Conservation (phyloP, 1,284 basidiomycete species). For the Leccinum laetum region DNA sequence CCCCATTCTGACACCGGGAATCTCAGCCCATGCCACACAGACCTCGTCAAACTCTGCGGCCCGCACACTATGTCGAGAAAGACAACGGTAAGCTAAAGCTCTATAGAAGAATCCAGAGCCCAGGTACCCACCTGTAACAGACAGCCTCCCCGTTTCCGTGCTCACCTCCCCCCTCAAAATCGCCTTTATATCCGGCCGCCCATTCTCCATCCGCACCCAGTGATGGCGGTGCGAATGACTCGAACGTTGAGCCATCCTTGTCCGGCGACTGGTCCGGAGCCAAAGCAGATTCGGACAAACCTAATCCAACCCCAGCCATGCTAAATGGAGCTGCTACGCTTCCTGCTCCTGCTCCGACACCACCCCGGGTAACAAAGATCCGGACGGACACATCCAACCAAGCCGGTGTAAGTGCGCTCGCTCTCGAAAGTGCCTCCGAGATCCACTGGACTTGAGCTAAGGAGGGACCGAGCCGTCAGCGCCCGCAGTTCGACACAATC, state of each 20-base stretch:
- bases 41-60: constrained; percentile 39
- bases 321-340: not conserved
- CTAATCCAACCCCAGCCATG: not conserved
- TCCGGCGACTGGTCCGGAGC: constrained; percentile 13
- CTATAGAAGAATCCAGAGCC: not conserved
- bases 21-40: constrained; percentile 40
- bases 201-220: constrained; percentile 16
- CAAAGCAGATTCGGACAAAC: not conserved
- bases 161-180: constrained; percentile 25
- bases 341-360: not conserved
- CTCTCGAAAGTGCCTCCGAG: constrained; percentile 29
- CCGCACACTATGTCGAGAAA: constrained; percentile 43
- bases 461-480: not conserved
- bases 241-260: constrained; percentile 12
- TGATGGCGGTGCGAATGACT: constrained; percentile 12
- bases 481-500: not conserved
- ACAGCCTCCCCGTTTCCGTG: constrained; percentile 26
- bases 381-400: constrained; percentile 33
- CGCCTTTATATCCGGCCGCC: constrained; percentile 21
- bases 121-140: constrained; percentile 25
- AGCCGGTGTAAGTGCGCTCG: constrained; percentile 20
- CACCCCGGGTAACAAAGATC: constrained; percentile 33
- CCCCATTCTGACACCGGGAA: constrained; percentile 36
- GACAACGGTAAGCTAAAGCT: not conserved
- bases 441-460: constrained; percentile 36